These are phyloP conservation scores for Leersia perrieri DNA, from an alignment of 176 grass and related monocot species.

Conservation along the genomic window DNA sequence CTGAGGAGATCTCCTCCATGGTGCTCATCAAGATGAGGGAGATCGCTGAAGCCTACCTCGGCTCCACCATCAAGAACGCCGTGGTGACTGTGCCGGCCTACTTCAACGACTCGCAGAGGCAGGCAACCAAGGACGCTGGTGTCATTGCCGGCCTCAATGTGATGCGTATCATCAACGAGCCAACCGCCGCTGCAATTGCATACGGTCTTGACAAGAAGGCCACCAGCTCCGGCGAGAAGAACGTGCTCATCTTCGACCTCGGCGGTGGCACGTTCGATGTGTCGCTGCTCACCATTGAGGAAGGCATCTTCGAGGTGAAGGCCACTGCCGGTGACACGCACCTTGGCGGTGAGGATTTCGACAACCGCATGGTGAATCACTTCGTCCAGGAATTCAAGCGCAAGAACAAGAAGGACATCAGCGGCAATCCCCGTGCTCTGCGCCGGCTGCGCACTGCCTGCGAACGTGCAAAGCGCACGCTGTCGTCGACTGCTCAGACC, in stretches of 20 bases:
- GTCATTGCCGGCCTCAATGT: conserved; percentile 86
- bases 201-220: conserved; percentile 93
- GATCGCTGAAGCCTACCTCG: conserved; percentile 84
- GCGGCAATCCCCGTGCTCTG: conserved; percentile 68
- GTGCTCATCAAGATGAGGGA: conserved; percentile 89
- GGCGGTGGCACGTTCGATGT: conserved; percentile 88
- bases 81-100: conserved; percentile 85
- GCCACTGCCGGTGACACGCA: conserved; percentile 92
- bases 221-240: conserved; percentile 64
- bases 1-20: conserved; percentile 94
- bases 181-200: conserved; percentile 76
- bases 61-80: conserved; percentile 80
- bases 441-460: conserved; percentile 73
- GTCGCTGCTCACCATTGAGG: conserved; percentile 84
- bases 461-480: conserved; percentile 85
- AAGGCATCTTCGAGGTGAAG: conserved; percentile 96
- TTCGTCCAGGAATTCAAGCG: conserved; percentile 87
- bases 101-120: conserved; percentile 88
- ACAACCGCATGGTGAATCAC: conserved; percentile 93
- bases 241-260: conserved; percentile 82
- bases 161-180: conserved; percentile 88
- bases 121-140: conserved; percentile 84
- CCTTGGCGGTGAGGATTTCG: conserved; percentile 84
- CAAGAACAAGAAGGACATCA: conserved; percentile 82
- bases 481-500: conserved; percentile 86